Evolutionary conservation across 768 basidiomycete species (phyloP).

Genomic region (Termitomyces sp.): DNA sequence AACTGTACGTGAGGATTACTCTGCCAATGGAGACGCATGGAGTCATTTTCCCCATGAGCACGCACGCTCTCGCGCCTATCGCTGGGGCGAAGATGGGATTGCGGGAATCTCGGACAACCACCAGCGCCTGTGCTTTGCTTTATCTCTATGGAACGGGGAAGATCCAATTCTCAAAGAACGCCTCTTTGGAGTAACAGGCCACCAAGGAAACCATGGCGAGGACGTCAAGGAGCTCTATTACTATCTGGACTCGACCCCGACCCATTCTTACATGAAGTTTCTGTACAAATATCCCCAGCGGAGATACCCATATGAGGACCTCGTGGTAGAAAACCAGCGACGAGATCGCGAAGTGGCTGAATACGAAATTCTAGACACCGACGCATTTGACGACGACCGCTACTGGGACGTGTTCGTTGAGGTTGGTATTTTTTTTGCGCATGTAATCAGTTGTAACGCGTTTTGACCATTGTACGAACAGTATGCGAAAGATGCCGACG

Average conservation of each 20-base stretch:
- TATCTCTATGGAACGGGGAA: conserved; percentile 93
- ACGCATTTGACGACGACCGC: conserved; percentile 84
- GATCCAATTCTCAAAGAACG: conserved; percentile 97
- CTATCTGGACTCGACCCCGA: conserved; percentile 97
- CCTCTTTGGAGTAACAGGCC: conserved; percentile 93
- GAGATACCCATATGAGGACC: conserved; percentile 89
- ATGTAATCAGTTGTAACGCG: neutral
- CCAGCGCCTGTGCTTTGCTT: conserved; percentile 85
- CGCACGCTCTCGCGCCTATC: conserved; percentile 89
- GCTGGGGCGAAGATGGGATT: conserved; percentile 99
- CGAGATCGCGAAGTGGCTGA: conserved; percentile 85
- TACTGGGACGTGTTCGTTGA: conserved; percentile 99
- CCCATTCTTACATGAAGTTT: conserved; percentile 99
- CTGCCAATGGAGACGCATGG: conserved; percentile 94
- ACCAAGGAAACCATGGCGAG: conserved; percentile 98
- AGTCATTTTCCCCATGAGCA: conserved; percentile 93
- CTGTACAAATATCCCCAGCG: conserved; percentile 98
- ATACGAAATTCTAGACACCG: conserved; percentile 92
- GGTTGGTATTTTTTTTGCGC: conserved; percentile 43
- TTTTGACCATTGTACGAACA: conserved; percentile 27
- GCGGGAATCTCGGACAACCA: conserved; percentile 98
- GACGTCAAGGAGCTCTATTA: conserved; percentile 99
- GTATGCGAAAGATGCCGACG: conserved; percentile 98
- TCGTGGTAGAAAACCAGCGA: conserved; percentile 81
- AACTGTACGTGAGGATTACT: conserved; percentile 98